phyloP scores from a whole-genome alignment of 495 filamentous ascomycete genomes.

The Stereocaulon alpinum region DNA sequence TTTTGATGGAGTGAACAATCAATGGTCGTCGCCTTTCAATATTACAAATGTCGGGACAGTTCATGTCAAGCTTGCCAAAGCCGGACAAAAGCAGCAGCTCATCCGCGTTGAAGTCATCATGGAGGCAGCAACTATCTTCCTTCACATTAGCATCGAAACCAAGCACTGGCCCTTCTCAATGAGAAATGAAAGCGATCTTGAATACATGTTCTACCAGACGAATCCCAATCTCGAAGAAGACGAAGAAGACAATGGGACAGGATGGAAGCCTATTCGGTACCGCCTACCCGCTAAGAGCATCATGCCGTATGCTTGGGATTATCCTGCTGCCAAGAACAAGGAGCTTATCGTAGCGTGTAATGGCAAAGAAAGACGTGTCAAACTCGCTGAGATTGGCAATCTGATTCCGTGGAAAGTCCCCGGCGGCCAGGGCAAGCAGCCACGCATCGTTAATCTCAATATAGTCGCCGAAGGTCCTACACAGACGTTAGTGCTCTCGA shows the following conservation, averaged over 20 bases:
- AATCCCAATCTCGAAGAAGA: slow-evolving; percentile 72
- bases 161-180: slow-evolving; percentile 98
- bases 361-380: slow-evolving; percentile 77
- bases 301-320: slow-evolving; percentile 99
- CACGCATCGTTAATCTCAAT: slow-evolving; percentile 90
- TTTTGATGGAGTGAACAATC: slow-evolving; percentile 90
- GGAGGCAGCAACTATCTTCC: slow-evolving; percentile 84
- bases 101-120: slow-evolving; percentile 82
- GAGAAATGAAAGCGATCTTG: slow-evolving; percentile 91
- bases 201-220: slow-evolving; percentile 90
- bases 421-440: slow-evolving; percentile 42
- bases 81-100: slow-evolving; percentile 77
- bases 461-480: slow-evolving; percentile 91
- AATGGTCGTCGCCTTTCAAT: slow-evolving; percentile 96
- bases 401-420: slow-evolving; percentile 79
- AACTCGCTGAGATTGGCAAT: slow-evolving; percentile 92
- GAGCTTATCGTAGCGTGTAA: slow-evolving; percentile 74
- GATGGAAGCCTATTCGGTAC: slow-evolving; percentile 85
- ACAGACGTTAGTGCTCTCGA: slow-evolving; percentile 87
- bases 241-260: slow-evolving; percentile 61
- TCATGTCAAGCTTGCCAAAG: slow-evolving; percentile 87
- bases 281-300: slow-evolving; percentile 90
- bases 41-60: slow-evolving; percentile 87
- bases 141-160: slow-evolving; percentile 79
- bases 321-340: slow-evolving; percentile 91